A percentile compares a stretch with the other conserved stretches of the same genome.
Evolutionary conservation across 306 rosid genomes (phyloP).

Genomic region (Calophaca sinica): DNA sequence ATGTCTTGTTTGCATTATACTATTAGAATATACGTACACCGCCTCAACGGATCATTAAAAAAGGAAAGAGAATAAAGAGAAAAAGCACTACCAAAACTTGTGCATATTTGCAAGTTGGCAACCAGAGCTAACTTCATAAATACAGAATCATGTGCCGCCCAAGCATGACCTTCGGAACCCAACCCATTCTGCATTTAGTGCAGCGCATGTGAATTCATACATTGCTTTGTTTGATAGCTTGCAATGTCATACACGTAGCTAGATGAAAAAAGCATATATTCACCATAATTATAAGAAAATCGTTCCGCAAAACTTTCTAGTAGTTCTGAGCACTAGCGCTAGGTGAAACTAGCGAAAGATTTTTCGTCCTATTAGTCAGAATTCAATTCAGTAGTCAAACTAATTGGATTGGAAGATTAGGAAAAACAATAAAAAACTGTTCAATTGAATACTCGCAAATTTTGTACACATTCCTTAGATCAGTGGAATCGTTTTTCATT

Average conservation of each 20-base stretch:
- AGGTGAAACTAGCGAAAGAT: not conserved
- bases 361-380: not conserved
- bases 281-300: no score
- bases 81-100: slow-evolving; percentile 22
- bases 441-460: no score
- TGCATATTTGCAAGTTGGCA: slow-evolving; percentile 40
- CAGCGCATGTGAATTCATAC: slow-evolving; percentile 55
- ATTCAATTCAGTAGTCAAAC: not conserved
- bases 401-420: no score
- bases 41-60: not conserved
- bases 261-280: no score
- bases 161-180: slow-evolving; percentile 46
- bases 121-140: slow-evolving; percentile 32
- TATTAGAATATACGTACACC: not conserved
- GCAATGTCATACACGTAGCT: slow-evolving; percentile 40
- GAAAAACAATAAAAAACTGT: no score
- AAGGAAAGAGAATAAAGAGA: not conserved
- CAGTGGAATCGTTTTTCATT: no score
- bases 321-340: not conserved
- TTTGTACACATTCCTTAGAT: no score
- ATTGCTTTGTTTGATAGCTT: slow-evolving; percentile 20
- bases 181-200: slow-evolving; percentile 49
- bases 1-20: not conserved
- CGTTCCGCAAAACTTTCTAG: not conserved
- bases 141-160: slow-evolving; percentile 59